Percentiles rank a stretch among this genome's conserved stretches.
phyloP scores from a whole-genome alignment of 2,329 filamentous ascomycete genomes.

The Fusarium goolgardi region DNA sequence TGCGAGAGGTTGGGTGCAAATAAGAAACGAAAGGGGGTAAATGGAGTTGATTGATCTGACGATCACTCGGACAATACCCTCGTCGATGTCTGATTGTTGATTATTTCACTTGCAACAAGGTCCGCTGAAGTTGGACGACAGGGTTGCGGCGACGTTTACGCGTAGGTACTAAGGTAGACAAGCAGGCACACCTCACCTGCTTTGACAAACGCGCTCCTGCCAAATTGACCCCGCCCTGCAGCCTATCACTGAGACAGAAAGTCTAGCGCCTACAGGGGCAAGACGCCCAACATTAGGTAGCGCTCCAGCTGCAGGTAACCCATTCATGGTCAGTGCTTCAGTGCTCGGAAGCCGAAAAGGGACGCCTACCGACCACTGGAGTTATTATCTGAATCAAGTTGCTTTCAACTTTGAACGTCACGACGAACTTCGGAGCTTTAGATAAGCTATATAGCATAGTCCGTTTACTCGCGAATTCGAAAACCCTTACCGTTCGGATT shows the following conservation, averaged over 20 bases:
- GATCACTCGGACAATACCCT: neutral
- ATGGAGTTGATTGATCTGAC: neutral
- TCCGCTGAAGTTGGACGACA: neutral
- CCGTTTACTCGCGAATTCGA: neutral
- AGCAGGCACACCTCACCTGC: neutral
- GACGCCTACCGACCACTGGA: conserved; percentile 1
- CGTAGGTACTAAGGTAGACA: neutral
- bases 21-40: neutral
- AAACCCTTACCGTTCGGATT: neutral
- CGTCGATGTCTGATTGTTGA: conserved; percentile 13
- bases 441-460: neutral
- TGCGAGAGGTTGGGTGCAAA: neutral
- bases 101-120: conserved; percentile 1
- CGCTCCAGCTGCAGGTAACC: conserved; percentile 7
- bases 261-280: conserved; percentile 14
- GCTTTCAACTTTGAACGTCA: conserved; percentile 8
- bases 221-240: conserved; percentile 15
- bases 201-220: conserved; percentile 31
- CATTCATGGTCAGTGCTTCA: conserved; percentile 28
- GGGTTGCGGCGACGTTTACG: conserved; percentile 7
- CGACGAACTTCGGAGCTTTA: conserved; percentile 1
- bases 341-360: conserved; percentile 23
- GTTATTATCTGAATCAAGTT: conserved; percentile 19
- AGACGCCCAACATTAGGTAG: conserved; percentile 1
- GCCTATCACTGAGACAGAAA: neutral